Evolutionary conservation across 805 yeast species (phyloP), one percentile per base, ranked within the genome.

Genomic region (Kuraishia floccosa): DNA sequence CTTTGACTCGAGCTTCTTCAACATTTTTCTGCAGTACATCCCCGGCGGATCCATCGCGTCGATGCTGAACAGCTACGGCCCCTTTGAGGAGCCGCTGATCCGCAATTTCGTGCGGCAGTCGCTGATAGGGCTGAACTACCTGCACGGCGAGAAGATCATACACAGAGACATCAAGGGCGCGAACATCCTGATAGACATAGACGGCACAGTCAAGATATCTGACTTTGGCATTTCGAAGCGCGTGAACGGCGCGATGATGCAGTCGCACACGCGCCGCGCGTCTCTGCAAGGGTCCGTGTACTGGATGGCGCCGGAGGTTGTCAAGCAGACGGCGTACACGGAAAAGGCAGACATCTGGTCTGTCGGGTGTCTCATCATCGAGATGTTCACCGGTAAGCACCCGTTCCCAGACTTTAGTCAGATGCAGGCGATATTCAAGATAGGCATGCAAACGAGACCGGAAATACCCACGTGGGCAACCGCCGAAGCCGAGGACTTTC

Each of bases 261-360:
- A 10, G 60, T 62, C 5, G 63, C 58, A 39, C 53, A 54, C 27
- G 72, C 70, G 39, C n/a, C 68, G 96, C 27, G 87, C 83, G 2
- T 85, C 95, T 0, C 57, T 85, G 32, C 96, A 89, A 54, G 98
- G 98, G 0, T 84, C 95, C 0, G 86, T 89, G 0, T 91, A 79
- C 49, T 91, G 98, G 97, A 91, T 91, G 98, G 97, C 98, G 0
- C 98, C 98, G 0, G 98, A 91, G 50, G 97, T 91, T 6, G 97
- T 91, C 12, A 84, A 86, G 45, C 96, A 87, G 47, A 77, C 83
- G 2, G 83, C 86, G 0, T 83, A 89, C 32, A 89, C 97, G 2
- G 76, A 80, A 24, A 85, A 84, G 52, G 94, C 95, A 0, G 98
- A 91, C 51, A 85, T 91, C 17, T 91, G 98, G 98, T 84, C 96